Conservation (phyloP, 1,284 basidiomycete genomes). For the Sutorius eximius region DNA sequence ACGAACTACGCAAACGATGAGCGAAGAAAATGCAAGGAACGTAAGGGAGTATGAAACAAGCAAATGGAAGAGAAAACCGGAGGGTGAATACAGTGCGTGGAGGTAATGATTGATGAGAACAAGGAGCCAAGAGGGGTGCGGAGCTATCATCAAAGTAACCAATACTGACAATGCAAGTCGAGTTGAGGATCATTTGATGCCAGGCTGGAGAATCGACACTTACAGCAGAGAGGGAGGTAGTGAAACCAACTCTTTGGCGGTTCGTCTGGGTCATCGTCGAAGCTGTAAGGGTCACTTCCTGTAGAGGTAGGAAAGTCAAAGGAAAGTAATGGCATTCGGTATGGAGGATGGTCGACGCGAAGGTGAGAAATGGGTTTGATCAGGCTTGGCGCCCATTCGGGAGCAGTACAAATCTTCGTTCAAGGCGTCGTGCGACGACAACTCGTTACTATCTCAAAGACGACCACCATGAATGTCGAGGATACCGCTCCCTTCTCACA, state of each 20-base stretch:
- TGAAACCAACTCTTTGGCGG: conserved; percentile 53
- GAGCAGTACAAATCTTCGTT: neutral
- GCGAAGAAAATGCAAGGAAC: conserved; percentile 66
- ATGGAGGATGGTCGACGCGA: neutral
- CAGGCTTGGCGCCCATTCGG: neutral
- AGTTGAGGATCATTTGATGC: conserved; percentile 5
- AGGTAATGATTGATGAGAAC: conserved; percentile 68
- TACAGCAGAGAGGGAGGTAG: conserved; percentile 56
- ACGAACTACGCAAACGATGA: conserved; percentile 67
- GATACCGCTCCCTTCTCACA: neutral
- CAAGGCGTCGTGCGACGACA: neutral
- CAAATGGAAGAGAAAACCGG: conserved; percentile 54
- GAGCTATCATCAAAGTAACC: conserved; percentile 59
- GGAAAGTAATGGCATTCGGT: conserved; percentile 32
- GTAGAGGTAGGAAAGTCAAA: conserved; percentile 23
- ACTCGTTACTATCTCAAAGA: neutral
- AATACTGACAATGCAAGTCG: conserved; percentile 43
- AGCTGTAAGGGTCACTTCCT: conserved; percentile 7
- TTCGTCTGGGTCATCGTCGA: conserved; percentile 32
- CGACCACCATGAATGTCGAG: neutral
- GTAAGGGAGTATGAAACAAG: conserved; percentile 58
- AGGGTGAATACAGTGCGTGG: conserved; percentile 47
- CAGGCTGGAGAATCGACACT: conserved; percentile 20
- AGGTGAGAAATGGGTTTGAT: conserved; percentile 6
- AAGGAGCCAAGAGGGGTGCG: conserved; percentile 70